Evolutionary conservation across 2,329 filamentous ascomycete species (phyloP).

Genomic region (Pyrenophora tritici-repentis): DNA sequence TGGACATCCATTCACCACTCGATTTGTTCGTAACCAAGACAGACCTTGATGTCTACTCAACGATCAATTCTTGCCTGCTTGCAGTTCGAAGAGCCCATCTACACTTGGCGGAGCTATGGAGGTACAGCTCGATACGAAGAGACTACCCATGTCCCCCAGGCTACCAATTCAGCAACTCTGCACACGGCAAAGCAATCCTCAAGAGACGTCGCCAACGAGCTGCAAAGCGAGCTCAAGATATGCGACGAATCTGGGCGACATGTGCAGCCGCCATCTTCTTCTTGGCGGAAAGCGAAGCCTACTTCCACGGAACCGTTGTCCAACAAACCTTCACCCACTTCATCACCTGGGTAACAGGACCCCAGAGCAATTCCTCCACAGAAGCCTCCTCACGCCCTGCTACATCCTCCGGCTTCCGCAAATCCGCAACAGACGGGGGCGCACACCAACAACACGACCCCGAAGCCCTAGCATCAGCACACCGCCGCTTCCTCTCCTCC

Average conservation of each 20-base stretch:
- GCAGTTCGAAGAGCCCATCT: conserved; percentile 85
- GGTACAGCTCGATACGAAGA: conserved; percentile 75
- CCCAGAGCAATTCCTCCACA: conserved; percentile 7
- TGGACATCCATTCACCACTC: conserved; percentile 77
- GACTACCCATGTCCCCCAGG: conserved; percentile 74
- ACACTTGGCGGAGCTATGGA: conserved; percentile 84
- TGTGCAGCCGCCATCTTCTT: conserved; percentile 87
- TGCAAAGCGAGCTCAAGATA: conserved; percentile 65
- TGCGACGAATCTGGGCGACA: conserved; percentile 89
- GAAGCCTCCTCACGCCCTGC: conserved; percentile 8
- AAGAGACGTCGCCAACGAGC: conserved; percentile 67
- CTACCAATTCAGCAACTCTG: conserved; percentile 66
- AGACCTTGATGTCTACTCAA: conserved; percentile 79
- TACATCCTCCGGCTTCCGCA: conserved; percentile 9
- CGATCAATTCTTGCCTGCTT: conserved; percentile 85
- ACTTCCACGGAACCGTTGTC: conserved; percentile 88
- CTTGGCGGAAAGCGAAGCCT: conserved; percentile 82
- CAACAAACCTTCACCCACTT: conserved; percentile 81
- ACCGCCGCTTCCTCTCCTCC: conserved; percentile 72
- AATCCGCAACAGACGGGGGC: conserved; percentile 1
- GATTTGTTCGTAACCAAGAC: conserved; percentile 82
- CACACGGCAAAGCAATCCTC: conserved; percentile 64
- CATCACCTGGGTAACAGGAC: conserved; percentile 68
- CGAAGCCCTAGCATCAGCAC: conserved; percentile 79
- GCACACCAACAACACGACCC: conserved; percentile 68